Evolutionary conservation across 2,329 filamentous ascomycete species (phyloP), one percentile per base, ranked within the genome.

Genomic region (Colletotrichum nymphaeae): DNA sequence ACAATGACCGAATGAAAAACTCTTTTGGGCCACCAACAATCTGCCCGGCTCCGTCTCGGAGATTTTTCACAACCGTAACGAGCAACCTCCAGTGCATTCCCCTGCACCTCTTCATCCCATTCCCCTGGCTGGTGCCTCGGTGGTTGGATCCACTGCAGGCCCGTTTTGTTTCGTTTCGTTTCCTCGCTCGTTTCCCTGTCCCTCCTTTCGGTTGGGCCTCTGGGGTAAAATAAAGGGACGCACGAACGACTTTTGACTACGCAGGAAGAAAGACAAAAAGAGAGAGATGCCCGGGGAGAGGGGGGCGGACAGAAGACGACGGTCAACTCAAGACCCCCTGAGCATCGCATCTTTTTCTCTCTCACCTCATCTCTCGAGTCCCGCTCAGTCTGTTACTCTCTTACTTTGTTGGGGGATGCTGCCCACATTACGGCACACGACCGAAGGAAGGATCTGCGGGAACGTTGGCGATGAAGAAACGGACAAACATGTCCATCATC

Each of bases 111-210:
- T 66, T 66, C 67, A 70, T 70, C 35, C 67, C 46, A 32, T 65
- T 30, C 55, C 63, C 67, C 67, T 65, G 59, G 56, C 55, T 62
- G 55, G 42, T 19, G 55, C 55, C 70, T 69, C 52, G 22, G 37
- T 58, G 58, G 65, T 52, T 22, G 42, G 28, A 66, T 58, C 65
- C 70, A 70, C 53, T 66, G 35, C 70, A 69, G 24, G 19, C 58
- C 55, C 60, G 35, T 70, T 72, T 70, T 52, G 70, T 73, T 73
- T 73, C 67, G 70, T 70, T 73, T 70, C 67, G 60, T 73, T 65
- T 70, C 52, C 49, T 68, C 57, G 28, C 52, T 62, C 60, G 62
- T 42, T 70, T 60, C 52, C 60, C 49, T 57, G 30, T 62, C 42
- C 46, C 62, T 70, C 59, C 67, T 62, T 58, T 58, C 60, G 67